Evolutionary conservation across 2,329 filamentous ascomycete species (phyloP).

Genomic region (Pseudogymnoascus sp.): DNA sequence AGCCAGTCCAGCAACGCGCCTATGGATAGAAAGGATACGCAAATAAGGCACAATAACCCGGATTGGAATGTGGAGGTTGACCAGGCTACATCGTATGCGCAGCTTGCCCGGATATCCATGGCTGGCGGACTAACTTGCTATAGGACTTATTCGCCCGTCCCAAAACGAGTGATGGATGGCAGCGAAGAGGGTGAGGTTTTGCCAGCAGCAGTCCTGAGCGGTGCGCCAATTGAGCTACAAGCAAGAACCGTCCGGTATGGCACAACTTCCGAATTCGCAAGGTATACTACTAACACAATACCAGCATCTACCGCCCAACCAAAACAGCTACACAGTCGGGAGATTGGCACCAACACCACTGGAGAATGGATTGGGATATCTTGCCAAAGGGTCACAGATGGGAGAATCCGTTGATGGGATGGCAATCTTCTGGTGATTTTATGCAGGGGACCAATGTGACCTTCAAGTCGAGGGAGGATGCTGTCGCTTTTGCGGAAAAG

Average conservation of each 20-base stretch:
- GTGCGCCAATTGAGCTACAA: constrained; percentile 88
- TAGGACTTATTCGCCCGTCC: constrained; percentile 85
- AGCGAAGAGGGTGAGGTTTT: constrained; percentile 69
- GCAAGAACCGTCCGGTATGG: constrained; percentile 83
- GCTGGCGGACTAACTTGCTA: constrained; percentile 24
- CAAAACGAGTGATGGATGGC: constrained; percentile 82
- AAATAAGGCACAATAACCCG: constrained; percentile 47
- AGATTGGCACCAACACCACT: constrained; percentile 71
- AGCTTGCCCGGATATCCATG: neutral
- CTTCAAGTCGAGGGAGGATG: constrained; percentile 91
- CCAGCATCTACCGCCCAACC: constrained; percentile 79
- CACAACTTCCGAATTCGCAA: neutral
- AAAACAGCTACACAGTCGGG: constrained; percentile 98
- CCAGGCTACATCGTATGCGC: constrained; percentile 77
- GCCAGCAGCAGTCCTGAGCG: constrained; percentile 79
- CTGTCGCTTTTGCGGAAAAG: constrained; percentile 92
- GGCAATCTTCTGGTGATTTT: constrained; percentile 90
- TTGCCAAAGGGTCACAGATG: constrained; percentile 87
- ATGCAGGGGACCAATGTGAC: constrained; percentile 91
- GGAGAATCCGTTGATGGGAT: constrained; percentile 98
- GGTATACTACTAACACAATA: constrained; percentile 13
- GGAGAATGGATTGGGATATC: constrained; percentile 99
- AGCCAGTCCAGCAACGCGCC: constrained; percentile 30
- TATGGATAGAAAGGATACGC: constrained; percentile 14
- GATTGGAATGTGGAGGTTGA: constrained; percentile 76